Conservation (phyloP, 2,329 filamentous ascomycete genomes). For the Aspergillus persii region DNA sequence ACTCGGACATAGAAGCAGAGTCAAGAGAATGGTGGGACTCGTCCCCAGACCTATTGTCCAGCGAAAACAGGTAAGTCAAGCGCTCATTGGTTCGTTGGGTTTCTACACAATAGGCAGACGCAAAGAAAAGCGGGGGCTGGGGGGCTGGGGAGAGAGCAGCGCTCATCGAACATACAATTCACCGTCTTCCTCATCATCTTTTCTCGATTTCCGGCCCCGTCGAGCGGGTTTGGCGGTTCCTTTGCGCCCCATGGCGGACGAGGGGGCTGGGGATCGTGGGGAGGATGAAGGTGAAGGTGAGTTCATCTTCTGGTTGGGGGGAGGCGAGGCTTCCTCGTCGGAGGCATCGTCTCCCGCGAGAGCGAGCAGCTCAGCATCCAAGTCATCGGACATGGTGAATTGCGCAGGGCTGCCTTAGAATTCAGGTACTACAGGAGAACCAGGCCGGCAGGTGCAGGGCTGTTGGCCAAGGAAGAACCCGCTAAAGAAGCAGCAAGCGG, state of each 20-base stretch:
- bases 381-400: constrained; percentile 69
- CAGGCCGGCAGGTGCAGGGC: neutral
- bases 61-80: constrained; percentile 11
- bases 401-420: constrained; percentile 8
- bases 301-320: constrained; percentile 55
- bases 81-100: neutral
- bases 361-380: constrained; percentile 91
- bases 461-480: neutral
- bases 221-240: constrained; percentile 40
- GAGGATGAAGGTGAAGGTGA: constrained; percentile 54
- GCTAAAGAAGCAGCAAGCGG: neutral
- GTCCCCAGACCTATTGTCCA: constrained; percentile 60
- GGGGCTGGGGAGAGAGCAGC: neutral
- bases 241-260: constrained; percentile 48
- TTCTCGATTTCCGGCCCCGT: constrained; percentile 48
- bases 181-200: constrained; percentile 71
- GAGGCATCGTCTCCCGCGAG: constrained; percentile 70
- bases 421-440: constrained; percentile 2
- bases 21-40: constrained; percentile 70
- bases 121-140: neutral
- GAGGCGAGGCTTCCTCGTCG: constrained; percentile 53
- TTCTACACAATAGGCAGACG: constrained; percentile 1
- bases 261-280: constrained; percentile 45
- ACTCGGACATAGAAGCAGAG: constrained; percentile 88
- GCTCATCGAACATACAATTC: constrained; percentile 67